Percentiles rank a stretch among this genome's conserved stretches.
phyloP scores from a whole-genome alignment of 2,329 filamentous ascomycete genomes.

The Ophiostoma quercus region DNA sequence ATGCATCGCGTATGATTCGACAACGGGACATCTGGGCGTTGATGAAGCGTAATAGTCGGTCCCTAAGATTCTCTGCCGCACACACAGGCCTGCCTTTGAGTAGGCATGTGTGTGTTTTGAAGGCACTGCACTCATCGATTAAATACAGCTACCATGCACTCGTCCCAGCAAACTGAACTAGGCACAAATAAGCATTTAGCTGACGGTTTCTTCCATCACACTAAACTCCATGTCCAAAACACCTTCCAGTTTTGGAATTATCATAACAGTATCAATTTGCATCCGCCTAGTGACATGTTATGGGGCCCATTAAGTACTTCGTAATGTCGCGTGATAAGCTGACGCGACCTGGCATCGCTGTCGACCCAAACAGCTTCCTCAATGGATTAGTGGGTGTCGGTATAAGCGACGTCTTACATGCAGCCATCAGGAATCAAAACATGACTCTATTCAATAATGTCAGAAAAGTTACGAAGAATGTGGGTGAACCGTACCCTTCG shows the following conservation, averaged over 20 bases:
- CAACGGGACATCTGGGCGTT: neutral
- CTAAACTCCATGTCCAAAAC: neutral
- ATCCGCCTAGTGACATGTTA: neutral
- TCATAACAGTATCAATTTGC: neutral
- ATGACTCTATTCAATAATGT: neutral
- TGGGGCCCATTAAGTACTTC: neutral
- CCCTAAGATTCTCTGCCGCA: neutral
- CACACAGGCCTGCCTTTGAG: neutral
- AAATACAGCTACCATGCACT: neutral
- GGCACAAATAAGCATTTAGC: neutral
- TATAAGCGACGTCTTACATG: neutral
- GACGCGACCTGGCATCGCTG: neutral
- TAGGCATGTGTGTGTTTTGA: no score
- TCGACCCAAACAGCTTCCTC: neutral
- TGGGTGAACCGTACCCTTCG: neutral
- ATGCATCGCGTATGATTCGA: neutral
- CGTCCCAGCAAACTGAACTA: neutral
- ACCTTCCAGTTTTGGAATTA: neutral
- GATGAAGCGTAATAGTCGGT: neutral
- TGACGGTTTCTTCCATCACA: constrained; percentile 2
- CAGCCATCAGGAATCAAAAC: constrained; percentile 6
- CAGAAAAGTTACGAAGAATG: neutral
- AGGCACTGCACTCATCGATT: no score
- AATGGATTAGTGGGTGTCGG: neutral
- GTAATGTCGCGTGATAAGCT: neutral